Conservation (phyloP, 108 stramenopile species). For the Cyclotella choctawhatcheeana region DNA sequence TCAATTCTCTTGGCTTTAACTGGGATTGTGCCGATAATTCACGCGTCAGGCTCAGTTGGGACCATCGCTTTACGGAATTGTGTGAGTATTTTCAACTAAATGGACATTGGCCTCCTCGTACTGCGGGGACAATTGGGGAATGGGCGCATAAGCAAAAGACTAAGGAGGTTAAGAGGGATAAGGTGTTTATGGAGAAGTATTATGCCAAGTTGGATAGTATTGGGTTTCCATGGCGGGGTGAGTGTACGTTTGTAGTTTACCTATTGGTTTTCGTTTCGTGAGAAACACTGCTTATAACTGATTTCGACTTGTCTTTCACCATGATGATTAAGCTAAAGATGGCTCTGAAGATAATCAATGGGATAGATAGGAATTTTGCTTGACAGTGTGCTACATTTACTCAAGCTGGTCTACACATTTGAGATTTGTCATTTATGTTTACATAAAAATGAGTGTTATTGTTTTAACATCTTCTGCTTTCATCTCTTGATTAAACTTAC, state of each 20-base stretch:
- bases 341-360: too few relatives aligned
- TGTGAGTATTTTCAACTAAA: not conserved
- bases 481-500: too few relatives aligned
- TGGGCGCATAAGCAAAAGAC: slow-evolving; percentile 8
- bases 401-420: too few relatives aligned
- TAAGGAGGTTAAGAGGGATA: slow-evolving; percentile 5
- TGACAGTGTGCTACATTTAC: too few relatives aligned
- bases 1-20: not conserved
- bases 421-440: too few relatives aligned
- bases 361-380: too few relatives aligned
- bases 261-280: not conserved
- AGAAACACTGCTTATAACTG: too few relatives aligned
- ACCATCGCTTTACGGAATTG: slow-evolving; percentile 1
- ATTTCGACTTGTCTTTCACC: too few relatives aligned
- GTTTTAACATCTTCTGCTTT: too few relatives aligned
- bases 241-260: not conserved
- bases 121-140: not conserved
- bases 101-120: slow-evolving; percentile 6
- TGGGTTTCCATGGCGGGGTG: slow-evolving; percentile 4
- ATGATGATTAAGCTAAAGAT: too few relatives aligned
- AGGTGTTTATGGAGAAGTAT: slow-evolving; percentile 10
- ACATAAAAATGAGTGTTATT: too few relatives aligned
- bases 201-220: slow-evolving; percentile 1
- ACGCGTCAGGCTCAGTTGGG: not conserved
- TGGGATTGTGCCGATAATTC: not conserved